These are phyloP conservation scores for Marasmius tenuissimus DNA, from an alignment of 1,284 basidiomycete species.

Conservation along the genomic window DNA sequence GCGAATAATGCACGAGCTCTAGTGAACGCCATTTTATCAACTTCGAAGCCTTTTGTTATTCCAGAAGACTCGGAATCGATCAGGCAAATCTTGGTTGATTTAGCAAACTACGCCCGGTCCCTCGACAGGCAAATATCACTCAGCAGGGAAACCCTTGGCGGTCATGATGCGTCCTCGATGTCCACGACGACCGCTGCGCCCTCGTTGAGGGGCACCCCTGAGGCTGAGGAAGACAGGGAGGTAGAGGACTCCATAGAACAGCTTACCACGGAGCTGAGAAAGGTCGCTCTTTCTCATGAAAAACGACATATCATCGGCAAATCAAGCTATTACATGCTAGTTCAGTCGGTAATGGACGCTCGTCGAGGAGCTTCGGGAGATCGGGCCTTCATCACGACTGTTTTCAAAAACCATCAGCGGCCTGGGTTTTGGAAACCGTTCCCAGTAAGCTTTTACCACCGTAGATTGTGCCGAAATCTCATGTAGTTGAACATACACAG, in stretches of 20 bases:
- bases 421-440: neutral
- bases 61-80: conserved; percentile 4
- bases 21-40: conserved; percentile 6
- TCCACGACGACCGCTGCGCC: neutral
- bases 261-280: neutral
- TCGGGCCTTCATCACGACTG: neutral
- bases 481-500: neutral
- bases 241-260: neutral
- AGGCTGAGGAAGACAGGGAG: neutral
- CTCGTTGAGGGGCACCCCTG: neutral
- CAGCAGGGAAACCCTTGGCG: neutral
- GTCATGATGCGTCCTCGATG: neutral
- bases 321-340: neutral
- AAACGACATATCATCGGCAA: neutral
- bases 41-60: neutral
- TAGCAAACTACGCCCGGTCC: neutral
- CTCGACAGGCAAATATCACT: neutral
- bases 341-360: neutral
- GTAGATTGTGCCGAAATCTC: neutral
- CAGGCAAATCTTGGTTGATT: neutral
- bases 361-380: neutral
- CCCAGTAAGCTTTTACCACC: neutral
- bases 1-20: neutral
- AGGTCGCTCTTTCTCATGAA: neutral
- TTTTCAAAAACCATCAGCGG: neutral